Conservation (phyloP, 768 basidiomycete species). For the Tricholoma flavovirens region DNA sequence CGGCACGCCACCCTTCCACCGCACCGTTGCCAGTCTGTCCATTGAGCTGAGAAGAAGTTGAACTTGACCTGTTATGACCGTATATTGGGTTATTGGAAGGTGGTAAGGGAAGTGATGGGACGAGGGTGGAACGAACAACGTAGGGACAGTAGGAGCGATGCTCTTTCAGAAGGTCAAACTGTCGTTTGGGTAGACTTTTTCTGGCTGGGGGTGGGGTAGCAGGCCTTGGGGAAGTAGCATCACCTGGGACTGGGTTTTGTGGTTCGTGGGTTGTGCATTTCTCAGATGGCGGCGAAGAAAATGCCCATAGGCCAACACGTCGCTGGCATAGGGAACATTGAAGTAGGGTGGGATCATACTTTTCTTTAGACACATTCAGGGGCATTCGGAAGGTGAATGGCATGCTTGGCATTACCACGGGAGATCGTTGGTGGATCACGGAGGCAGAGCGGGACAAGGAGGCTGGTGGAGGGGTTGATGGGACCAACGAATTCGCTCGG, state of each 20-base stretch:
- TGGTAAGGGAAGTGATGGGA: slow-evolving; percentile 50
- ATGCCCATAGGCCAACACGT: slow-evolving; percentile 77
- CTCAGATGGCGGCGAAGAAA: slow-evolving; percentile 26
- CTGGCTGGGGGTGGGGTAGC: slow-evolving; percentile 11
- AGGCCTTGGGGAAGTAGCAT: slow-evolving; percentile 7
- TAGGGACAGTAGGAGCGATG: slow-evolving; percentile 88
- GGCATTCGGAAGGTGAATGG: slow-evolving; percentile 22
- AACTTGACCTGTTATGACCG: slow-evolving; percentile 17
- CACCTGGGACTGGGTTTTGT: not conserved
- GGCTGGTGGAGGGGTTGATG: slow-evolving; percentile 27
- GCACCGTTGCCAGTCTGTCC: slow-evolving; percentile 20
- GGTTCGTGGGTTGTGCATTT: not conserved
- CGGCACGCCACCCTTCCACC: slow-evolving; percentile 77
- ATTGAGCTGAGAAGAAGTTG: slow-evolving; percentile 28
- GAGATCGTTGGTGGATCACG: slow-evolving; percentile 9
- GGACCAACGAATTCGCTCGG: slow-evolving; percentile 25
- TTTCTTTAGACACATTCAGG: slow-evolving; percentile 17
- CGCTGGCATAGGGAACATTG: slow-evolving; percentile 70
- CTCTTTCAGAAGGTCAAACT: slow-evolving; percentile 73
- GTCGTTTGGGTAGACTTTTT: slow-evolving; percentile 29
- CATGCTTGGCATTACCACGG: slow-evolving; percentile 10
- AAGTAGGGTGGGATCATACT: slow-evolving; percentile 48
- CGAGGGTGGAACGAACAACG: slow-evolving; percentile 59
- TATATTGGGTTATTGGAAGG: slow-evolving; percentile 11
- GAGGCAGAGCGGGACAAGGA: slow-evolving; percentile 11